Evolutionary conservation across 495 filamentous ascomycete species (phyloP).

Genomic region (Staphylotrichum tortipilum): DNA sequence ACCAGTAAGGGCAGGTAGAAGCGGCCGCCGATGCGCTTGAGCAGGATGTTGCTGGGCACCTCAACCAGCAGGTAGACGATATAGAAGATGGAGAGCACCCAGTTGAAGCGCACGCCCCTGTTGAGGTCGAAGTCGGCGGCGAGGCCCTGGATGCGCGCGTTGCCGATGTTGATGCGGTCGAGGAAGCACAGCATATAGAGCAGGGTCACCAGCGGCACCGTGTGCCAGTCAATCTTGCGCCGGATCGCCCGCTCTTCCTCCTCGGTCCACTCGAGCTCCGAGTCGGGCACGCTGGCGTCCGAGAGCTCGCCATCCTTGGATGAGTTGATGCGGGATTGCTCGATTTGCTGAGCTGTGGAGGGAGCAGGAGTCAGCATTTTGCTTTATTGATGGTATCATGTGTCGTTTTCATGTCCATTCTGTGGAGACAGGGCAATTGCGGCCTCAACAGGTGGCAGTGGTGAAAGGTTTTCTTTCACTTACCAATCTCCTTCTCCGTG

Average conservation of each 20-base stretch:
- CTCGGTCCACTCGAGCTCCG: constrained; percentile 35
- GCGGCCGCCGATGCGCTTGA: constrained; percentile 51
- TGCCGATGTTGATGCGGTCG: constrained; percentile 55
- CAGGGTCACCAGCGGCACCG: constrained; percentile 45
- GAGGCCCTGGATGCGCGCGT: constrained; percentile 56
- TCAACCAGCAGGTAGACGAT: constrained; percentile 61
- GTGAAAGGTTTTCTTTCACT: too few relatives aligned
- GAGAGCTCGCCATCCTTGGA: constrained; percentile 16
- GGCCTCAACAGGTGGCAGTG: too few relatives aligned
- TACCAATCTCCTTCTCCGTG: constrained; percentile 19
- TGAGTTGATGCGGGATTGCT: constrained; percentile 6
- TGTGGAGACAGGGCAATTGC: too few relatives aligned
- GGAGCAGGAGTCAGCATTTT: background rate
- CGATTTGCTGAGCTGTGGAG: constrained; percentile 4
- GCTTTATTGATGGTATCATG: background rate
- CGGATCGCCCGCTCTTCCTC: constrained; percentile 44
- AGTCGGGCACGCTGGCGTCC: constrained; percentile 14
- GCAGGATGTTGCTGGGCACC: constrained; percentile 55
- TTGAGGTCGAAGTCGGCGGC: constrained; percentile 43
- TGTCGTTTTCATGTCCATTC: too few relatives aligned
- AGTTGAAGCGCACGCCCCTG: constrained; percentile 44
- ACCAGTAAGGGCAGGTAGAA: constrained; percentile 56
- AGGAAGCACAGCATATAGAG: constrained; percentile 43
- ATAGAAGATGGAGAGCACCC: constrained; percentile 53
- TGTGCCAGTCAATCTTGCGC: constrained; percentile 44